Evolutionary conservation across 305 asterid species (phyloP), one percentile per base, ranked within the genome.

Genomic region (Solanum chacoense): DNA sequence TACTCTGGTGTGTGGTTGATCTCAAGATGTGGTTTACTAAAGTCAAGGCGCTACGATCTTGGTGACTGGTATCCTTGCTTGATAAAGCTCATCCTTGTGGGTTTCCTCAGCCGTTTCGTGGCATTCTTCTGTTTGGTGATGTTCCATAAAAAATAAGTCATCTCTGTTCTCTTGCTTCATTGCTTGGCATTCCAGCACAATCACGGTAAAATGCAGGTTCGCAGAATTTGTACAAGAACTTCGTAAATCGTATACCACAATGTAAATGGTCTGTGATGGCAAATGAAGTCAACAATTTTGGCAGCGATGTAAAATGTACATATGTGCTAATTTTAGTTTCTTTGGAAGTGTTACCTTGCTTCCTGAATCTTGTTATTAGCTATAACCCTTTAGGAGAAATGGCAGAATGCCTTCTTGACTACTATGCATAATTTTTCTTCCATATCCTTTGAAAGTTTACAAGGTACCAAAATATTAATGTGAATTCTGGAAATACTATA

Each of bases 1-100:
- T 97, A 97, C 79, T 88, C 93, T 11, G 98, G 98, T 42, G 99
- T 97, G 36, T 97, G 99, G 99, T 93, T 97, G 83, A 94, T 97
- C 90, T 95, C 96, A 88, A 92, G 99, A 90, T 97, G 99, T 87
- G 98, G 99, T 34, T 93, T 96, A 42, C 93, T 96, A 55, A 88
- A 88, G 12, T 90, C 14, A 89, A 92, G 92, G 3, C 94, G 94
- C 84, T 97, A 93, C 69, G 71, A 88, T 87, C 95, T 97, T 81
- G 93, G 91, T 67, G 90, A 94, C 26, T 94, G 98, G 98, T 90
- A 88, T 88, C 91, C 90, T 45, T 93, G 98, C 90, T 91, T 97
- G 92, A 91, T 93, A 37, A 93, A 93, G 77, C 98, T 96, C 87
- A 45, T 95, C 90, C 94, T 91, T 3, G 88, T 92, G 8, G 99